Evolutionary conservation across 1,139 yeast genomes (phyloP).

Genomic region (Lodderomyces orthopsilosis): DNA sequence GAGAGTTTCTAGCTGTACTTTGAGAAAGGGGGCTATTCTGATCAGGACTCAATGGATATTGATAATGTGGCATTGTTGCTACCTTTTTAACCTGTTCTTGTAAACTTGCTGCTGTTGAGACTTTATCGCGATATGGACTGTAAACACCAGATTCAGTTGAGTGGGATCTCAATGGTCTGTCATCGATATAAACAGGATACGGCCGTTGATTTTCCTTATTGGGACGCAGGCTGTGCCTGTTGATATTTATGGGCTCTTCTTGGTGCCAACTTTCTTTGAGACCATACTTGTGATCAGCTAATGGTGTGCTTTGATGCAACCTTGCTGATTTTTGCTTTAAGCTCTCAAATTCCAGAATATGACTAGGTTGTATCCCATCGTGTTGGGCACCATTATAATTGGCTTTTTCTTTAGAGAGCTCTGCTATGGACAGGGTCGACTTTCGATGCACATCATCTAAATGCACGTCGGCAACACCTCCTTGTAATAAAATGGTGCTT

Average conservation of each 20-base stretch:
- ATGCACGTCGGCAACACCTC: neutral
- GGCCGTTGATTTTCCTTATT: neutral
- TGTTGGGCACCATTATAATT: neutral
- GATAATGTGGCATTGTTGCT: neutral
- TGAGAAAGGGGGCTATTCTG: neutral
- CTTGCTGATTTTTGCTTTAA: neutral
- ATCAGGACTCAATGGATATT: neutral
- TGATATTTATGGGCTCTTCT: neutral
- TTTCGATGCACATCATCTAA: neutral
- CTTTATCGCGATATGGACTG: neutral
- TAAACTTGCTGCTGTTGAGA: neutral
- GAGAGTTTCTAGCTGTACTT: neutral
- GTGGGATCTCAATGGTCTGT: neutral
- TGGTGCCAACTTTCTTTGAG: neutral
- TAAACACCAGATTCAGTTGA: neutral
- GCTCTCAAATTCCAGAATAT: neutral
- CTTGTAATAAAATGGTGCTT: neutral
- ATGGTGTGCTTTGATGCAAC: neutral
- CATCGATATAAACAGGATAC: neutral
- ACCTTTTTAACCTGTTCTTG: neutral
- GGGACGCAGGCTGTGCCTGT: neutral
- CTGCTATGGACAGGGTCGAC: neutral
- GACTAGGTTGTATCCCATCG: neutral
- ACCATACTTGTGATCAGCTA: neutral
- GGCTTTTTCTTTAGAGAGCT: neutral